Conservation (phyloP, 2,329 filamentous ascomycete species). For the Sporothrix pseudoabietina region DNA sequence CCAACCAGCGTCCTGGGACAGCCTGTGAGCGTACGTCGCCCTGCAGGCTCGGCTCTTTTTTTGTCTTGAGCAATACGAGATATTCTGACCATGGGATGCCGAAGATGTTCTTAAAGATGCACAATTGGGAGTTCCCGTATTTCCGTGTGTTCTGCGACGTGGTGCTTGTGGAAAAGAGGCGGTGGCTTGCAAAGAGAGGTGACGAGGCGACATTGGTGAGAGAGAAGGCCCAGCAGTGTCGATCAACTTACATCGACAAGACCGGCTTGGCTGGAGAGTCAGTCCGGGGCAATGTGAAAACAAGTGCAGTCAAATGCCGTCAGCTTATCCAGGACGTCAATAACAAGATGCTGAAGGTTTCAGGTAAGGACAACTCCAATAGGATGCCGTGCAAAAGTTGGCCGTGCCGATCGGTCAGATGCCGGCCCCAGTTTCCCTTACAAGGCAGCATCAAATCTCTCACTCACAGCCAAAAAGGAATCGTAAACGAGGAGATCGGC, state of each 20-base stretch:
- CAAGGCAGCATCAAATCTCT: constrained; percentile 4
- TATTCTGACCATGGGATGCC: not conserved
- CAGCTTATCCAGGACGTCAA: not conserved
- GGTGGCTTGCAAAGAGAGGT: not conserved
- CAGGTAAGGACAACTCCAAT: not conserved
- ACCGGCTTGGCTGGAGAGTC: not conserved
- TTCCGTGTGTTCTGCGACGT: not conserved
- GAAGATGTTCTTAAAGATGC: not conserved
- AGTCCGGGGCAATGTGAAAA: constrained; percentile 2
- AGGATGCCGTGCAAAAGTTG: not conserved
- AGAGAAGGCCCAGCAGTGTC: not conserved
- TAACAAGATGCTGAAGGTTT: not conserved
- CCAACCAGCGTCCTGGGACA: not conserved
- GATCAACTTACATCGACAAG: not conserved
- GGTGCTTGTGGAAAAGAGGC: not conserved
- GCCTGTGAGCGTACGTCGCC: not conserved
- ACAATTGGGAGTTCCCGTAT: not conserved
- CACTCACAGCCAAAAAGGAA: not conserved
- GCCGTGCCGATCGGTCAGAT: constrained; percentile 16
- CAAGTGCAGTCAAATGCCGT: not conserved
- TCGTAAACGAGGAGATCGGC: constrained; percentile 17
- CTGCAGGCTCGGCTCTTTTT: not conserved
- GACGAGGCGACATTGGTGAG: not conserved
- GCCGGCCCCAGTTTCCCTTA: not conserved
- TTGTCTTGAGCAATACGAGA: constrained; percentile 17